Base-by-base conservation (phyloP, 2,329 filamentous ascomycete species). In the Parastagonospora nodorum region DNA sequence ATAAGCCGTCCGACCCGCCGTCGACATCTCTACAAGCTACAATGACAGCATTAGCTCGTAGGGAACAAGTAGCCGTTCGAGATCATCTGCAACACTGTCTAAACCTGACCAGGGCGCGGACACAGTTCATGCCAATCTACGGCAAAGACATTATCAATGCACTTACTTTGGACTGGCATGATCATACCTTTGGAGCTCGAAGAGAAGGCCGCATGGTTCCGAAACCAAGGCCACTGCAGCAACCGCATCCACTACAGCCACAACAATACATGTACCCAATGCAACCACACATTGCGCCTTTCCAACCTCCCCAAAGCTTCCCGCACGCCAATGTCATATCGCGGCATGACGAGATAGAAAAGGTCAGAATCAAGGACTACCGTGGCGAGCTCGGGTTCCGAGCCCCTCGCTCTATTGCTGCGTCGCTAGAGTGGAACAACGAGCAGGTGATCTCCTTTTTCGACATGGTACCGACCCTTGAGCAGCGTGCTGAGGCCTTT, bases 11-110 rank as follows among this genome's bases (percentile, higher is more conserved):
- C 2, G 75, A 79, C 41, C 77, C 77, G 5, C 75, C 74, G 3
- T 84, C 87, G 0, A 83, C 86, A 1, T 87, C 86, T 0, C 80
- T 90, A 24, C 80, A 84, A 58, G 88, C 88, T 1, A 88, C 87
- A 36, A 78, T 95, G 39, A 81, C 82, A 1, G 89, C 88, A 50
- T 77, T 96, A 43, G 68, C 66, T 12, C 89, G 94, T 57, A 35
- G 82, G 87, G 57, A 90, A 84, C 81, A 82, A 82, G 15, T 84
- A 85, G 45, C 88, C 89, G 64, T 69, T n/a, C 61, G 70, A 30
- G 88, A 91, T 49, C 89, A 93, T 68, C 78, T 97, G 28, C 90
- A 92, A 65, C 87, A 90, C 56, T 89, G 85, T 53, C 84, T 92
- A 16, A 92, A 92, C 61, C 78, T 95, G 16, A 95, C 95, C 61